Percentiles rank a stretch among this genome's conserved stretches.
Evolutionary conservation across 805 yeast species (phyloP).

Genomic region (Pichia ethanolica): DNA sequence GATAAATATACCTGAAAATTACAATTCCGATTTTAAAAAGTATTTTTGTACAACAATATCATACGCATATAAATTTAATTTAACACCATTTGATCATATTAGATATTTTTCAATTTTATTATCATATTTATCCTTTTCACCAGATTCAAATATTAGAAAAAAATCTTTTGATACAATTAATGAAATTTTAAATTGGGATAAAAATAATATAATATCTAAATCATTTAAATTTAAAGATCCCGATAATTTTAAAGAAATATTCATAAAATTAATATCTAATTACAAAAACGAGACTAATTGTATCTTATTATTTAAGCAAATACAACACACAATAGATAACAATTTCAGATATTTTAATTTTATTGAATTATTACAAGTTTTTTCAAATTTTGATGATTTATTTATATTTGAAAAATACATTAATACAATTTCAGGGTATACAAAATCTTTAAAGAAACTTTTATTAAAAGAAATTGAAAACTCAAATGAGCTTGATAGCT

Average conservation of each 20-base stretch:
- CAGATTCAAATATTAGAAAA: background rate
- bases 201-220: background rate
- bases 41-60: background rate
- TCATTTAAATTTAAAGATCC: background rate
- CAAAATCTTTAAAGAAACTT: background rate
- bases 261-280: background rate
- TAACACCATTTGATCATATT: background rate
- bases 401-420: background rate
- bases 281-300: background rate
- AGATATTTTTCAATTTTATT: background rate
- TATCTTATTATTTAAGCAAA: background rate
- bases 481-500: background rate
- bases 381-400: background rate
- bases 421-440: background rate
- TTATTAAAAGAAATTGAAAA: too few relatives aligned
- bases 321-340: background rate
- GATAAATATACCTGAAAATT: background rate
- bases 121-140: slow-evolving; percentile 1
- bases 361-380: background rate
- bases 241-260: background rate
- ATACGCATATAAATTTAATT: background rate
- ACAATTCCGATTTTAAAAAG: background rate
- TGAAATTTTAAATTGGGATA: background rate
- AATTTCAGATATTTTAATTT: background rate
- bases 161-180: background rate